Evolutionary conservation across 1,139 yeast species (phyloP).

Genomic region (Geotrichum histeridarum): DNA sequence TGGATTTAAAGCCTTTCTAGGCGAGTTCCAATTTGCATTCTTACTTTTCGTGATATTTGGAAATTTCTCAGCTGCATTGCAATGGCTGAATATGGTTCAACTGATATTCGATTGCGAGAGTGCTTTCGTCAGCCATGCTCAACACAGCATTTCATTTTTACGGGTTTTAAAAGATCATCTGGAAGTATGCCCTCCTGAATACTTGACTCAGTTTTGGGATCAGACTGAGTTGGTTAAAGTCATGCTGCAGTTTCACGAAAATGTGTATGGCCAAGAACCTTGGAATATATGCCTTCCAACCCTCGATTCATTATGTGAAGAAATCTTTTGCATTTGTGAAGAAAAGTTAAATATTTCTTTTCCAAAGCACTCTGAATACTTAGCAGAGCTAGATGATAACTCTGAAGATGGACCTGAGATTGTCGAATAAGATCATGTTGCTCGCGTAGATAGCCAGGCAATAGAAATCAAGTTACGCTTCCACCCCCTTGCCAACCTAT

Average conservation of each 20-base stretch:
- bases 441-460: not conserved
- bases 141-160: constrained; percentile 31
- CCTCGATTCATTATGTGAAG: not conserved
- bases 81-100: constrained; percentile 43
- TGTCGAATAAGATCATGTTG: not conserved
- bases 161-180: constrained; percentile 34
- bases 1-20: constrained; percentile 29
- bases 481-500: no score
- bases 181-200: constrained; percentile 39
- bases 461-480: no score
- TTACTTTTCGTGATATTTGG: constrained; percentile 40
- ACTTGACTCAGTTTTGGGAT: constrained; percentile 37
- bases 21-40: constrained; percentile 43
- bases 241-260: constrained; percentile 22
- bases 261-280: constrained; percentile 9
- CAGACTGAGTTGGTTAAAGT: constrained; percentile 22
- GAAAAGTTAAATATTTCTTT: not conserved
- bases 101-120: constrained; percentile 35
- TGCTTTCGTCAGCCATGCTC: constrained; percentile 20
- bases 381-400: not conserved
- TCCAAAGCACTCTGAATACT: not conserved
- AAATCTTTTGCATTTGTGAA: constrained; percentile 6
- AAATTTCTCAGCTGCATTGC: constrained; percentile 44
- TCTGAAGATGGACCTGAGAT: constrained; percentile 9
- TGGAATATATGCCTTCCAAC: not conserved